These are phyloP conservation scores for Juglanconis juglandina DNA, from an alignment of 2,329 filamentous ascomycete genomes.

Conservation along the genomic window DNA sequence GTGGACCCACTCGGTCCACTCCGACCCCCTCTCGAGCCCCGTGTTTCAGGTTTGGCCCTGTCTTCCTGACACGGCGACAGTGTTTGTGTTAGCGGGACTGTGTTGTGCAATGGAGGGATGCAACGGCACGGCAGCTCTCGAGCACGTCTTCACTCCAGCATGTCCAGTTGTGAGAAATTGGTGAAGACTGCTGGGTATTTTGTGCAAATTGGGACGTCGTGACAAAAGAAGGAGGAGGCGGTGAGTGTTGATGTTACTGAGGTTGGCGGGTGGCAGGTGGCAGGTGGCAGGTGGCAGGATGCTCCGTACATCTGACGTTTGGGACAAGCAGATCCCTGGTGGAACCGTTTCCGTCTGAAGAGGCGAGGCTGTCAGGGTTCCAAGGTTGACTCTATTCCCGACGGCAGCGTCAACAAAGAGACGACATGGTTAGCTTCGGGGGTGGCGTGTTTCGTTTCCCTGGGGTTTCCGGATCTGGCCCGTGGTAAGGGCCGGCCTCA, in stretches of 20 bases:
- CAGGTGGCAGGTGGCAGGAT: not conserved
- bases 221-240: not conserved
- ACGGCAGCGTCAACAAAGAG: constrained; percentile 3
- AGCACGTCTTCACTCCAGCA: not conserved
- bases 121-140: not conserved
- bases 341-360: constrained; percentile 6
- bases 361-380: not conserved
- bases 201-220: not conserved
- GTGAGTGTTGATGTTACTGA: not conserved
- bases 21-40: constrained; percentile 1
- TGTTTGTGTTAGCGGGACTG: constrained; percentile 1
- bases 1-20: not conserved
- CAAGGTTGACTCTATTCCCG: not conserved
- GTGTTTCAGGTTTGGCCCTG: constrained; percentile 8
- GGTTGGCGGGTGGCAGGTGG: not conserved
- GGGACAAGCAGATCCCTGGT: not conserved
- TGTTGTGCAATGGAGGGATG: not conserved
- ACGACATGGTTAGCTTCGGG: constrained; percentile 10
- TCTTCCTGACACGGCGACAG: constrained; percentile 4
- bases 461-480: not conserved
- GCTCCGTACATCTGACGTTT: not conserved
- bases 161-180: not conserved
- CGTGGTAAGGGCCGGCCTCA: not conserved
- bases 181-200: not conserved
- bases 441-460: constrained; percentile 14